Percentiles rank a stretch among this genome's conserved stretches.
phyloP scores from a whole-genome alignment of 768 basidiomycete genomes.

The Naganishia vishniacii region DNA sequence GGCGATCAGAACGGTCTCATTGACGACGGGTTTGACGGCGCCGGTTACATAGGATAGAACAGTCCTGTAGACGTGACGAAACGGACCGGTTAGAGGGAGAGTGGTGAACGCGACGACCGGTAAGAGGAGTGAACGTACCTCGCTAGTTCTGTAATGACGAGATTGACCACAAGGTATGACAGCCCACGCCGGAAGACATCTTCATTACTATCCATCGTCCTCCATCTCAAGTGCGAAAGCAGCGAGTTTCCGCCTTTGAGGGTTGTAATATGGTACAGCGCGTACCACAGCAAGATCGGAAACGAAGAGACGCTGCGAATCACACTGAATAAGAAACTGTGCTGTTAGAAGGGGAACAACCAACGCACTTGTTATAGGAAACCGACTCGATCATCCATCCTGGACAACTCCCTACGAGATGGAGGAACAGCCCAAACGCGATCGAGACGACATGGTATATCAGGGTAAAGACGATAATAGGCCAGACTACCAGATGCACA shows the following conservation, averaged over 20 bases:
- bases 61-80: neutral
- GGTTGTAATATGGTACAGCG: conserved; percentile 30
- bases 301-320: conserved; percentile 36
- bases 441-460: conserved; percentile 37
- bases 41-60: neutral
- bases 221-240: conserved; percentile 40
- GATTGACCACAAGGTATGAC: conserved; percentile 40
- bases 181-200: conserved; percentile 32
- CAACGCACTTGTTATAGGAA: conserved; percentile 40
- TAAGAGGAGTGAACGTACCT: conserved; percentile 30
- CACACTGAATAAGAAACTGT: neutral
- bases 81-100: too few relatives aligned
- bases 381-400: conserved; percentile 37
- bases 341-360: too few relatives aligned
- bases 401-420: conserved; percentile 30
- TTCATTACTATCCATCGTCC: conserved; percentile 33
- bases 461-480: conserved; percentile 36
- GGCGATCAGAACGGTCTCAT: neutral
- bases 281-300: conserved; percentile 36
- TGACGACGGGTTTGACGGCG: conserved; percentile 1
- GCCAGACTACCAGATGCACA: conserved; percentile 34
- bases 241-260: conserved; percentile 18
- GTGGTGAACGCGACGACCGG: neutral
- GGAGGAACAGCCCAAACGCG: conserved; percentile 28
- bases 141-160: conserved; percentile 35